Conservation (phyloP, 768 basidiomycete genomes). For the Mycena epipterygia region DNA sequence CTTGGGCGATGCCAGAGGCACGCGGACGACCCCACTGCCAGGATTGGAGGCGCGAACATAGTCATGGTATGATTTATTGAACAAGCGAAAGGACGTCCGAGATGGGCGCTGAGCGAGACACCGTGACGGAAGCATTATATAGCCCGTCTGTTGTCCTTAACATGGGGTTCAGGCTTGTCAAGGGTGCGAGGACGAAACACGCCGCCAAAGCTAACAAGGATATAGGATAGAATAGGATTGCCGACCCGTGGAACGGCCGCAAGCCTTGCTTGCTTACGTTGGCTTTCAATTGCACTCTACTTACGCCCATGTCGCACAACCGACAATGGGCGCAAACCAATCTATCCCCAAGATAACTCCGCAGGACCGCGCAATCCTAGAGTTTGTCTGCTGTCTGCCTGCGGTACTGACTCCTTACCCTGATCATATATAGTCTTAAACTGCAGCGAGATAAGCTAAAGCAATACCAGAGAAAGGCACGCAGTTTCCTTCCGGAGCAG, state of each 20-base stretch:
- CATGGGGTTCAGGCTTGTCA: not conserved
- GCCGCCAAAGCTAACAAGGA: no score
- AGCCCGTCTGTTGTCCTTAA: not conserved
- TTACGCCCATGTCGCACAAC: conserved; percentile 27
- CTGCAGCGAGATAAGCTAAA: conserved; percentile 95
- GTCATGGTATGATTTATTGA: conserved; percentile 68
- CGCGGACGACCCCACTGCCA: conserved; percentile 72
- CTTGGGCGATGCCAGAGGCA: conserved; percentile 82
- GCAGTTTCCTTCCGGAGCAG: conserved; percentile 25
- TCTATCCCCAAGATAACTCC: conserved; percentile 90
- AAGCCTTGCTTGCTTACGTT: no score
- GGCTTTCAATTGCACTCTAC: not conserved
- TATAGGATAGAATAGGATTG: no score
- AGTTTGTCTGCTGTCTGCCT: conserved; percentile 68
- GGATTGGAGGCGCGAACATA: conserved; percentile 70
- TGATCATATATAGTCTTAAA: conserved; percentile 77
- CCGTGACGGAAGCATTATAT: conserved; percentile 26
- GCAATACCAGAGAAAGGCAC: conserved; percentile 95
- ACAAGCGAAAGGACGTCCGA: conserved; percentile 6
- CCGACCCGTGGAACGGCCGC: no score
- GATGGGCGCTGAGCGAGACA: conserved; percentile 24
- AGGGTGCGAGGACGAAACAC: not conserved
- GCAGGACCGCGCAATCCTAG: conserved; percentile 95
- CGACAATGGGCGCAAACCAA: conserved; percentile 75
- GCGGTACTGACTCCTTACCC: conserved; percentile 26